Evolutionary conservation across 441 rosid genomes (phyloP), one percentile per base, ranked within the genome.

Genomic region (Eutrema salsugineum): DNA sequence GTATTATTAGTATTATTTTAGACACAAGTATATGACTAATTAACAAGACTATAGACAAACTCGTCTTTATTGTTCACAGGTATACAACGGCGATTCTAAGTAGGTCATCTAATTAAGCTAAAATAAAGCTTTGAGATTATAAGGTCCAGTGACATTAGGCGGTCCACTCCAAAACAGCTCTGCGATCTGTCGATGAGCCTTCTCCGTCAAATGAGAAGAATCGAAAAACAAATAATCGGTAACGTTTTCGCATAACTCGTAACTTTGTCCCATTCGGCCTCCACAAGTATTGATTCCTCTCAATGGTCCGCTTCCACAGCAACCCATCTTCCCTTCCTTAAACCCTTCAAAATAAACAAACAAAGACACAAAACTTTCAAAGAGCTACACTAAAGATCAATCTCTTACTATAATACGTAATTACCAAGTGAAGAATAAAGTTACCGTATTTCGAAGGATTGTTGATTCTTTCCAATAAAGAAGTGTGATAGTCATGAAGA

Each of bases 381-480:
- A 15, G 63, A 62, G 10, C 5, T 55, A 42, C 15, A 2, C 7
- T 32, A 17, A 20, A 57, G 10, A 35, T 9, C 35, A 54, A 42
- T n/a, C 46, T 20, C 3, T 15, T 19, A 40, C 46, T 11, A 5
- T 30, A 30, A 11, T 6, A 42, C 16, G 30, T 36, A 58, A 2
- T 15, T 32, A 35, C 5, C 7, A 58, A 22, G 35, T 17, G 36
- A 28, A 2, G 46, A 15, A 32, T 22, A 22, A 22, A 55, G 27
- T 38, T 38, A 83, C 88, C 88, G 39, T 78, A 78, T 64, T 55
- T 35, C 0, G 60, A 63, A 33, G 88, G 88, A 12, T 78, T 5
- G 11, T 76, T 72, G 1, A 82, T 72, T 68, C 50, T 74, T 14
- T 77, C 57, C 4, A 6, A 30, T 5, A 17, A 2, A 22, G 72